Base-by-base conservation (phyloP, 805 yeast species). In the Candida tibetensis region DNA sequence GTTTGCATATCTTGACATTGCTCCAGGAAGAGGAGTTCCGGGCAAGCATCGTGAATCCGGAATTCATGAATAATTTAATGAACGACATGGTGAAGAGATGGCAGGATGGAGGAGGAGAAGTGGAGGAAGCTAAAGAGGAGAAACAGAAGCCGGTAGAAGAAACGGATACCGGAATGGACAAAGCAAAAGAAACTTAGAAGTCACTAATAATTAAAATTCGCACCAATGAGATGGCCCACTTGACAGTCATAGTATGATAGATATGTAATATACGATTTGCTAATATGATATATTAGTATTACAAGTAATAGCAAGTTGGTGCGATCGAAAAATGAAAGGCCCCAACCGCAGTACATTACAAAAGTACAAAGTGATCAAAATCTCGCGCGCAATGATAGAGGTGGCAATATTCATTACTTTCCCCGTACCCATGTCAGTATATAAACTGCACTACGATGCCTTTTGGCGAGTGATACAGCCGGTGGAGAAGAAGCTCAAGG, bases 41-140 rank as follows among this genome's bases (percentile, higher is more conserved):
- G 39, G 66, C 66, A 38, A 76, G 73, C 44, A 78, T 81, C 2
- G 64, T 76, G 42, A 71, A 76, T 53, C 68, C 79, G 27, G 79
- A 82, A 52, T 64, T 75, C 48, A 70, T 82, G 63, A 70, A 77
- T 45, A 66, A 74, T 30, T 49, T 78, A 44, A 82, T 79, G 81
- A 81, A 81, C 47, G 90, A 83, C 52, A 83, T 84, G 91, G 87
- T 81, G 6, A 71, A 74, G 36, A 67, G 83, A 45, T 84, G 91
- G 89, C 77, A 67, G 52, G 68, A 63, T 7, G 25, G 25, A 7
- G 25, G 9, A 10, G 25, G 25, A 10, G 25, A 21, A 10, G 25
- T 21, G 25, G 25, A 21, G 25, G 25, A 21, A 7, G 25, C 25
- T 10, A 21, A 10, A 17, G 32, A 7, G 25, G 25, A 21, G 25